Conservation (phyloP, 495 filamentous ascomycete species). For the Zalerion maritima region DNA sequence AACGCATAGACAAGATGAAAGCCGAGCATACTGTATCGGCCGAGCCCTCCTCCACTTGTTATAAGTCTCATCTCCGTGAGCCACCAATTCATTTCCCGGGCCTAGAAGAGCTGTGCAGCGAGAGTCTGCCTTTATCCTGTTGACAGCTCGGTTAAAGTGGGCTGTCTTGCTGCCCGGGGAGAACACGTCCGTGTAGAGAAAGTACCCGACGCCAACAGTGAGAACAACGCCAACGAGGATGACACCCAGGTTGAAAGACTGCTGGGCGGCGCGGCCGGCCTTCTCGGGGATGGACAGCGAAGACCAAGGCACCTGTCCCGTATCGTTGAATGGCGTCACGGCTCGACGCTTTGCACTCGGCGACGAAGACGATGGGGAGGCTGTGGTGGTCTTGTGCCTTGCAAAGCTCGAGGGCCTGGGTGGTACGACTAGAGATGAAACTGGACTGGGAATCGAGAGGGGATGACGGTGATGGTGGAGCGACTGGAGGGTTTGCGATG, state of each 20-base stretch:
- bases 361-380: constrained; percentile 5
- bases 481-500: constrained; percentile 9
- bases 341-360: constrained; percentile 35
- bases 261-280: constrained; percentile 71
- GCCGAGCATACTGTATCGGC: constrained; percentile 57
- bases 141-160: constrained; percentile 79
- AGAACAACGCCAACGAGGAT: constrained; percentile 59
- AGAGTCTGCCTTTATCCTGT: constrained; percentile 58
- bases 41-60: constrained; percentile 77
- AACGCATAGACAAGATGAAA: not conserved
- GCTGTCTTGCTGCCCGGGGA: constrained; percentile 69
- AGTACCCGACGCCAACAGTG: constrained; percentile 62
- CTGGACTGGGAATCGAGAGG: too few relatives aligned
- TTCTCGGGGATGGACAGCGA: constrained; percentile 66
- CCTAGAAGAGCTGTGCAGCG: constrained; percentile 64
- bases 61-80: constrained; percentile 69
- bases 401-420: constrained; percentile 1
- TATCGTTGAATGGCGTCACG: constrained; percentile 69
- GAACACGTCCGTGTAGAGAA: constrained; percentile 79
- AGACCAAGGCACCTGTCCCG: constrained; percentile 65
- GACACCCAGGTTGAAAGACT: constrained; percentile 72
- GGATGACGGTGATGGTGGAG: constrained; percentile 16
- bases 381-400: constrained; percentile 13
- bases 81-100: constrained; percentile 55
- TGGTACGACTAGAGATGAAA: too few relatives aligned